Conservation (phyloP, 768 basidiomycete genomes). For the Erythrobasidium yunnanense region DNA sequence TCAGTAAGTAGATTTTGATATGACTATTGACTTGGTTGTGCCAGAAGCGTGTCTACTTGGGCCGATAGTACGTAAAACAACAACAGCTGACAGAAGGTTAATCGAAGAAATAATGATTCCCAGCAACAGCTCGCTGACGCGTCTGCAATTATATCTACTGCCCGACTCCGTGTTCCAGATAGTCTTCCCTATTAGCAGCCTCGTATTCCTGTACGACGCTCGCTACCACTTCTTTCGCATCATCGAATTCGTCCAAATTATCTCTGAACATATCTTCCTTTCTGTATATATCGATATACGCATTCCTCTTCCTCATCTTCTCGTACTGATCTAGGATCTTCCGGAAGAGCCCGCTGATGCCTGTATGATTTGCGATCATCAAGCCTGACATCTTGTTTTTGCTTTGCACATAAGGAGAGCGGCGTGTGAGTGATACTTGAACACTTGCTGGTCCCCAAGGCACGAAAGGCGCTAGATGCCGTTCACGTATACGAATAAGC, state of each 20-base stretch:
- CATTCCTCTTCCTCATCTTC: constrained; percentile 69
- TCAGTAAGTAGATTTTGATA: no score
- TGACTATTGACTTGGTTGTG: no score
- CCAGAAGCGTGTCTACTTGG: no score
- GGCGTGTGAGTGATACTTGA: constrained; percentile 86
- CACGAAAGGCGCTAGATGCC: constrained; percentile 92
- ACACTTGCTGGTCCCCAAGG: constrained; percentile 99
- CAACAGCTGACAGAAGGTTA: no score
- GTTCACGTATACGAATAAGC: constrained; percentile 85
- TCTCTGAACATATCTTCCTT: constrained; percentile 92
- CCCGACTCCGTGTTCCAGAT: constrained; percentile 83
- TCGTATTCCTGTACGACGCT: constrained; percentile 87
- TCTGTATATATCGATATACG: constrained; percentile 95
- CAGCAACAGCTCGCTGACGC: no score
- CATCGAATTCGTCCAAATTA: constrained; percentile 88
- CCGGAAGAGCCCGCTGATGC: constrained; percentile 94
- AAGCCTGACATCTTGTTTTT: constrained; percentile 92
- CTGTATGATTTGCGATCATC: constrained; percentile 99
- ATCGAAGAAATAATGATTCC: no score
- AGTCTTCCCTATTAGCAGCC: constrained; percentile 88
- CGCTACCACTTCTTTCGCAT: constrained; percentile 85
- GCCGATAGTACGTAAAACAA: no score
- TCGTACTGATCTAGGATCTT: constrained; percentile 94
- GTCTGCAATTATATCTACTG: no score
- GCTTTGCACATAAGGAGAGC: constrained; percentile 73